These are phyloP conservation scores for Lindgomyces ingoldianus DNA, from an alignment of 495 filamentous ascomycete species.

Conservation along the genomic window DNA sequence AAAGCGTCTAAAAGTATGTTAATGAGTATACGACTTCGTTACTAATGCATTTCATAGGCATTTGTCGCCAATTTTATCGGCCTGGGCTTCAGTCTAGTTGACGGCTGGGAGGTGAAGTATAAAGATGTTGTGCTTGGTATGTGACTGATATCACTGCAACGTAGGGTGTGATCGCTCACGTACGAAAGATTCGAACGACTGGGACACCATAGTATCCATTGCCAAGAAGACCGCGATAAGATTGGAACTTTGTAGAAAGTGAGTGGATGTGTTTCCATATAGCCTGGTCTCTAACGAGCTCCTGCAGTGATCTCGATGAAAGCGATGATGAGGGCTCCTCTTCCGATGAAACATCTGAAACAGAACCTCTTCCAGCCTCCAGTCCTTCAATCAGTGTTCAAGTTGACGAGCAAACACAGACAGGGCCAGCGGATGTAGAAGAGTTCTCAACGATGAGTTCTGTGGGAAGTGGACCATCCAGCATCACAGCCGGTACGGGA, in stretches of 20 bases:
- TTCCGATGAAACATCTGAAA: neutral
- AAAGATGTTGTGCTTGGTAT: neutral
- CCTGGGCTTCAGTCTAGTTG: constrained; percentile 13
- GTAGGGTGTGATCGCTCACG: neutral
- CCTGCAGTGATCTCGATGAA: neutral
- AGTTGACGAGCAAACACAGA: neutral
- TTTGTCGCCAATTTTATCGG: constrained; percentile 7
- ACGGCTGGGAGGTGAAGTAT: constrained; percentile 22
- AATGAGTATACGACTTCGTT: no score
- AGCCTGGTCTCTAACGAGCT: no score
- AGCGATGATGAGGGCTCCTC: neutral
- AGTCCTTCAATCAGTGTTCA: neutral
- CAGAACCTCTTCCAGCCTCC: neutral
- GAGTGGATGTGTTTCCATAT: no score
- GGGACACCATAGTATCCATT: constrained; percentile 4
- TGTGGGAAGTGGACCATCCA: no score
- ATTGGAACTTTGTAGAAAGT: constrained; percentile 1
- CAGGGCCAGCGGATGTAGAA: neutral
- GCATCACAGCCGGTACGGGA: no score
- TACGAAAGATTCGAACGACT: constrained; percentile 4
- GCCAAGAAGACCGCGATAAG: constrained; percentile 6
- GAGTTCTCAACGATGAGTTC: no score
- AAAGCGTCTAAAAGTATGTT: no score
- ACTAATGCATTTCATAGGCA: no score
- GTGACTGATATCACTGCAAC: neutral